Base-by-base conservation (phyloP, 371 early-diverging fungal genomes). In the Apophysomyces ossiformis region DNA sequence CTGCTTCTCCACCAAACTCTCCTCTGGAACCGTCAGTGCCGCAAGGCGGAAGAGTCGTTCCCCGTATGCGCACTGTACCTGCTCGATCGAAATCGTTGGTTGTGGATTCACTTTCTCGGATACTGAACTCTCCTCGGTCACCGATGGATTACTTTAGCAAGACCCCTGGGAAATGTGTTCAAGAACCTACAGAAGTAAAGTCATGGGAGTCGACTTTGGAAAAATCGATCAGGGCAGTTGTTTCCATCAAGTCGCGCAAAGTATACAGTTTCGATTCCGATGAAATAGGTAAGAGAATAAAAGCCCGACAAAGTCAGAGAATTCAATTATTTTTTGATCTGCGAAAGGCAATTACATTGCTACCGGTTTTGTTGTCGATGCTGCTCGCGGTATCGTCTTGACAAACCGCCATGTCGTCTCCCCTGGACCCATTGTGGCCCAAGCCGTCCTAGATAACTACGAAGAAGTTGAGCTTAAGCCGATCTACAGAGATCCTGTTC, bases 311-410 rank as follows among this genome's bases (percentile, higher is more conserved):
- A 26, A 26, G 32, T 2, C 32, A 26, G 32, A 2, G 32, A 26
- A 26, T 3, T 26, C 32, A 26, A 26, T 26, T 0, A 26, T 26
- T 26, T 26, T 26, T 26, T 26, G 3, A 26, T 26, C 32, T 26
- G 32, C 32, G 32, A 26, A 26, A 26, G 32, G 85, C 44, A 82
- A 79, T 21, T 88, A 83, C 64, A 87, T 87, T 13, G 96, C 97
- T 5, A 91, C 96, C 0, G 97, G 97, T 2, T 96, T 96, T 72
- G 87, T 97, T 2, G 96, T 97, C 6, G 96, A 97, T 69, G 91
- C 89, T 8, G 61, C 84, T 64, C 81, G 75, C 3, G 97, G 95
- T 7, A 77, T 96, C 43, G 88, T 96, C 57, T 78, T 96, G 32
- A 89, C 96, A 15, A 96, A 96, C 76, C 85, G 96, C 2, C 96